Evolutionary conservation across 129 eudicot species (phyloP), one percentile per base, ranked within the genome.

Genomic region (Lactuca sativa): DNA sequence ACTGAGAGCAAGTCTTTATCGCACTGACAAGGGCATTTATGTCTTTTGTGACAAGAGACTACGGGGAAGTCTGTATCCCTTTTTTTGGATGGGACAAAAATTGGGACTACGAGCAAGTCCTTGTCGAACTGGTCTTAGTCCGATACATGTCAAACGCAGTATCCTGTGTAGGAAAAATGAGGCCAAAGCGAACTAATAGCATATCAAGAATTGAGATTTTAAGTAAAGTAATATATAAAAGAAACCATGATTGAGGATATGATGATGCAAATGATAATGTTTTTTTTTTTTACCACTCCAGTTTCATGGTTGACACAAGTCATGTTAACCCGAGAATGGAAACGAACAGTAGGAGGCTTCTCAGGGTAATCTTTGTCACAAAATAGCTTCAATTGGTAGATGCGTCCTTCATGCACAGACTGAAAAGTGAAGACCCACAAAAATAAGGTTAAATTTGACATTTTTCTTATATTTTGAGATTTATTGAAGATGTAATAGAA

Each of bases 321-420:
- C 89, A 90, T 86, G 87, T 90, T 90, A 64, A 90, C 66, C 49
- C 97, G 85, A 21, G 95, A 84, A 81, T 84, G 95, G 67, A 90
- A 90, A 62, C 91, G 91, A 49, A 90, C 97, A 70, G 70, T 81
- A 43, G 97, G 97, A 60, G 95, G 89, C 87, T 90, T 90, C 88
- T 90, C 97, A 5, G 97, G 95, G 66, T 90, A 90, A 83, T 90
- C 97, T 72, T 90, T 87, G 91, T 90, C 95, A 62, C 97, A 90
- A 70, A 90, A 90, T 30, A 90, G 84, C 91, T 90, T 90, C 86
- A 90, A 76, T 66, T 90, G 97, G 83, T 90, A 90, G 47, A 90
- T 90, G 10, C 95, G 91, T 3, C 97, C 97, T 76, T 90, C 95
- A 33, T 90, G 97, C 18, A 87, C 97, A 56, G 91, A 84, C 97